Percentiles rank a stretch among this genome's conserved stretches.
Evolutionary conservation across 2,329 filamentous ascomycete genomes (phyloP).

Genomic region (Dactylella cylindrospora): DNA sequence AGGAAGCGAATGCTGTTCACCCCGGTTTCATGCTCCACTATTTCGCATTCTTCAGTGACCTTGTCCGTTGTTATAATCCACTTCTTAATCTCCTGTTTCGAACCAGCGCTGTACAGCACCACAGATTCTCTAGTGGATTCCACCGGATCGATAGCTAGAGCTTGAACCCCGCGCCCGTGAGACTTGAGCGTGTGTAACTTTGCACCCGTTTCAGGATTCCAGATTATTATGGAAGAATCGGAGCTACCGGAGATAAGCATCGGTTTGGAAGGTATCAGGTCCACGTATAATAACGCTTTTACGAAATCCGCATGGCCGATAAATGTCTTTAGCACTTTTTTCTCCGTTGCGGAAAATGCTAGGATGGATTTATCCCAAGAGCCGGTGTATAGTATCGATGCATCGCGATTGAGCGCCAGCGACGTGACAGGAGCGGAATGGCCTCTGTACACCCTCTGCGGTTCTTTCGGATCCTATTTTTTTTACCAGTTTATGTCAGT

Average conservation of each 20-base stretch:
- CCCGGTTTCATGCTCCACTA: constrained; percentile 84
- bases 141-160: constrained; percentile 72
- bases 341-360: constrained; percentile 71
- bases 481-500: constrained; percentile 53
- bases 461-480: constrained; percentile 21
- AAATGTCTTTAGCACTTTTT: constrained; percentile 61
- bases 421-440: constrained; percentile 79
- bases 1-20: constrained; percentile 81
- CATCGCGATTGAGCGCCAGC: constrained; percentile 64
- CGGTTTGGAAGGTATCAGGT: constrained; percentile 11
- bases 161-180: constrained; percentile 74
- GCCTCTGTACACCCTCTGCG: constrained; percentile 61
- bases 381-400: constrained; percentile 72
- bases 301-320: constrained; percentile 88
- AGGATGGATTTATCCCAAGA: constrained; percentile 94
- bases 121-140: constrained; percentile 58
- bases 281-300: constrained; percentile 67
- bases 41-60: constrained; percentile 54
- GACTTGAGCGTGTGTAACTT: constrained; percentile 77
- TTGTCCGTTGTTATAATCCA: constrained; percentile 66
- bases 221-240: constrained; percentile 79
- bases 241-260: constrained; percentile 72
- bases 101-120: constrained; percentile 75
- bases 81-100: constrained; percentile 74
- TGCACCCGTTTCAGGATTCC: constrained; percentile 69